phyloP scores from a whole-genome alignment of 2,329 filamentous ascomycete species.

The Penicillium polonicum region DNA sequence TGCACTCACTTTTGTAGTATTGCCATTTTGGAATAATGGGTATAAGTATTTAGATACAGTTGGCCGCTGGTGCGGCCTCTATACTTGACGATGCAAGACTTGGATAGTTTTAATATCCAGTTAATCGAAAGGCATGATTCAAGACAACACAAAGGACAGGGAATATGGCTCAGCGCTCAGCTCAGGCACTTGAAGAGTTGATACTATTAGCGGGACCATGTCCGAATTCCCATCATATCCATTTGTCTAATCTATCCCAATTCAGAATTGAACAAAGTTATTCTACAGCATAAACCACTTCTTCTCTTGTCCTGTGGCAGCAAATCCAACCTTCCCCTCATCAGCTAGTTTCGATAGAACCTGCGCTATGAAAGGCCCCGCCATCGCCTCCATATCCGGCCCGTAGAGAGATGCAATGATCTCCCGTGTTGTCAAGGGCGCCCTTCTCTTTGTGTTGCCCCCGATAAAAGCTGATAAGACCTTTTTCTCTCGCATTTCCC shows the following conservation, averaged over 20 bases:
- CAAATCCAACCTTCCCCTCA: conserved; percentile 2
- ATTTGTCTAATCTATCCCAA: not conserved
- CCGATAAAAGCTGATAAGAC: not conserved
- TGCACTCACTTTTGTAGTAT: too few relatives aligned
- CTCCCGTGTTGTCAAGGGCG: not conserved
- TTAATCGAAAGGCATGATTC: not conserved
- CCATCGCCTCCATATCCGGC: not conserved
- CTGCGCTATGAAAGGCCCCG: not conserved
- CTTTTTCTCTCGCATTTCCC: conserved; percentile 1
- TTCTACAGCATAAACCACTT: conserved; percentile 4
- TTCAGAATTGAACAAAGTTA: not conserved
- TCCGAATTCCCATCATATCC: too few relatives aligned
- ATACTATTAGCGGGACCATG: not conserved
- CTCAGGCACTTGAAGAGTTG: not conserved
- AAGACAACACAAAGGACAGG: not conserved
- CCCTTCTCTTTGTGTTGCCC: not conserved
- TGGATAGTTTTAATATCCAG: not conserved
- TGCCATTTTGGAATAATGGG: too few relatives aligned
- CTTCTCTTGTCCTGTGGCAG: not conserved
- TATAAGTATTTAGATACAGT: too few relatives aligned
- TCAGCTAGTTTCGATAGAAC: conserved; percentile 3
- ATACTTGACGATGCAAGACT: not conserved
- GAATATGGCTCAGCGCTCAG: not conserved
- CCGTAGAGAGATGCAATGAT: not conserved
- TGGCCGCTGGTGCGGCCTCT: not conserved